Evolutionary conservation across 2,329 filamentous ascomycete species (phyloP).

Genomic region (Rosellinia necatrix): DNA sequence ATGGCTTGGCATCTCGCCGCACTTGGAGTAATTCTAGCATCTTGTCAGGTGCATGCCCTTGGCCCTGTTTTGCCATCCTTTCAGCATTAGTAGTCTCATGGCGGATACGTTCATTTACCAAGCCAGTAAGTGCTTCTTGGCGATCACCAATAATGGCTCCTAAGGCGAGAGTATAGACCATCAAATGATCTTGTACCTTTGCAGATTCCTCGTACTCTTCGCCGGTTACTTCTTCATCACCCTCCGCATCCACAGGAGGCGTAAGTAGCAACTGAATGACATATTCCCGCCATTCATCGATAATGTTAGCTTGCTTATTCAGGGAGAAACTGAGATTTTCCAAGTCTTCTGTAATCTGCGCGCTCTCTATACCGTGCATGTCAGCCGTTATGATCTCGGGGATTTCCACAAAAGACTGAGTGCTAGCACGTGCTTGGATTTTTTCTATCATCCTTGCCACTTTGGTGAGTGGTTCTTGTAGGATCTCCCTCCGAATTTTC

Average conservation of each 20-base stretch:
- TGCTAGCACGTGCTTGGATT: slow-evolving; percentile 57
- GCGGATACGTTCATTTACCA: slow-evolving; percentile 73
- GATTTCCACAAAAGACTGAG: slow-evolving; percentile 64
- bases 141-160: slow-evolving; percentile 79
- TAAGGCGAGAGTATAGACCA: slow-evolving; percentile 81
- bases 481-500: slow-evolving; percentile 73
- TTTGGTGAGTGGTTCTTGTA: slow-evolving; percentile 61
- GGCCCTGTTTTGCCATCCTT: slow-evolving; percentile 61
- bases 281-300: slow-evolving; percentile 76
- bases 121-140: slow-evolving; percentile 74
- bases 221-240: slow-evolving; percentile 73
- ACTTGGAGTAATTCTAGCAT: slow-evolving; percentile 56
- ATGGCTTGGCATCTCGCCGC: slow-evolving; percentile 55
- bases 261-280: slow-evolving; percentile 73
- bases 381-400: slow-evolving; percentile 60
- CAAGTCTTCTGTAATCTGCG: slow-evolving; percentile 66
- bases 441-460: slow-evolving; percentile 67
- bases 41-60: slow-evolving; percentile 73
- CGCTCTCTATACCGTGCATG: slow-evolving; percentile 73
- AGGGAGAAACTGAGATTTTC: slow-evolving; percentile 69
- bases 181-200: slow-evolving; percentile 84
- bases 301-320: slow-evolving; percentile 71
- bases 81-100: slow-evolving; percentile 71
- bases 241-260: slow-evolving; percentile 83
- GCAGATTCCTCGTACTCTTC: slow-evolving; percentile 90